Percentiles rank a stretch among this genome's conserved stretches.
phyloP scores from a whole-genome alignment of 495 filamentous ascomycete species.

The Terfezia claveryi region DNA sequence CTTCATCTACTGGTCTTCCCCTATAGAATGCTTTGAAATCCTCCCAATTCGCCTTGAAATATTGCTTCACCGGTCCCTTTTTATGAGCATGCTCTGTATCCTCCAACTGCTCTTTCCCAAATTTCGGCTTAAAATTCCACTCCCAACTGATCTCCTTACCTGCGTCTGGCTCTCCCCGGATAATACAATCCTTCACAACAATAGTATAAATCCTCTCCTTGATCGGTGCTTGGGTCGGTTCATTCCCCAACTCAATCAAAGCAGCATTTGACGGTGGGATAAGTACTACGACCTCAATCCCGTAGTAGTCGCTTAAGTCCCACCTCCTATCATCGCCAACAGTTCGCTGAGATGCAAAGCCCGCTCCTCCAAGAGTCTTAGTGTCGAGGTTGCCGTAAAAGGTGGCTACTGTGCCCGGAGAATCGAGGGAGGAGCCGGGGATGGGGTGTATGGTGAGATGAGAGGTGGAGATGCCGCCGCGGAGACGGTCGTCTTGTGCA shows the following conservation, averaged over 20 bases:
- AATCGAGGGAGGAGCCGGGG: conserved; percentile 5
- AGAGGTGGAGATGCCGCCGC: conserved; percentile 42
- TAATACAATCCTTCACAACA: conserved; percentile 44
- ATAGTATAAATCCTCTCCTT: conserved; percentile 45
- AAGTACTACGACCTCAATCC: conserved; percentile 26
- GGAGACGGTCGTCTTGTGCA: conserved; percentile 46
- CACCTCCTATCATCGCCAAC: conserved; percentile 24
- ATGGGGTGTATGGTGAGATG: conserved; percentile 21
- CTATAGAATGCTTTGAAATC: conserved; percentile 51
- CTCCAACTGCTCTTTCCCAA: background rate
- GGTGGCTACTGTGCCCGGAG: conserved; percentile 16
- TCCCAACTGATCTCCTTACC: conserved; percentile 37
- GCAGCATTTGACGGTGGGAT: background rate
- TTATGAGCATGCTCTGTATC: conserved; percentile 6
- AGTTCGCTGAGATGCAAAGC: conserved; percentile 61
- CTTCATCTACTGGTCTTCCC: conserved; percentile 34
- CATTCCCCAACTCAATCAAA: too few relatives aligned
- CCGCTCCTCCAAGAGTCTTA: conserved; percentile 53
- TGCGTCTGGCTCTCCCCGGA: conserved; percentile 33
- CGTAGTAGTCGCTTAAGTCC: conserved; percentile 35
- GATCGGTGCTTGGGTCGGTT: conserved; percentile 1
- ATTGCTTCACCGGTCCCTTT: background rate
- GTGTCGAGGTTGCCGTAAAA: conserved; percentile 56
- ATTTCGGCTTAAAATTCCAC: conserved; percentile 17
- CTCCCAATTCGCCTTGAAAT: conserved; percentile 23